These are phyloP conservation scores for Neonectria punicea DNA, from an alignment of 2,329 filamentous ascomycete species.

Conservation along the genomic window DNA sequence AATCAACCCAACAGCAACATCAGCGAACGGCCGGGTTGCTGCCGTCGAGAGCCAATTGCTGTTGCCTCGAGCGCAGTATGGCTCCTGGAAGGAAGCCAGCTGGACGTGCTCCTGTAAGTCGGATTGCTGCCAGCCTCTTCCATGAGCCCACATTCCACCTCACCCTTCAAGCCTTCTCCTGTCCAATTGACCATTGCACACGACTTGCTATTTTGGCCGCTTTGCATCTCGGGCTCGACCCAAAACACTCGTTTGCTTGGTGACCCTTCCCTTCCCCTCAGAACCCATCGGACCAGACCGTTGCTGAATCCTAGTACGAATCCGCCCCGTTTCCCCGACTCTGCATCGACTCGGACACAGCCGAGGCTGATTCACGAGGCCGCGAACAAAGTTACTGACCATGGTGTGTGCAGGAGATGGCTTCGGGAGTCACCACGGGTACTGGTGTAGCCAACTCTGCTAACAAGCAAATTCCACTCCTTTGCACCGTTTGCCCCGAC, in stretches of 20 bases:
- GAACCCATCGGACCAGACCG: conserved; percentile 11
- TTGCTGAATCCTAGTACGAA: conserved; percentile 12
- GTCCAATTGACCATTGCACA: conserved; percentile 24
- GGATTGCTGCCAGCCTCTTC: not conserved
- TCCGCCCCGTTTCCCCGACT: conserved; percentile 1
- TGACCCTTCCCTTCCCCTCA: conserved; percentile 43
- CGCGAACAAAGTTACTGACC: conserved; percentile 30
- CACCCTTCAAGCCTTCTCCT: conserved; percentile 35
- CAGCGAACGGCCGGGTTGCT: not conserved
- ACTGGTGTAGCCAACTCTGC: conserved; percentile 34
- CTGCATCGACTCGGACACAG: not conserved
- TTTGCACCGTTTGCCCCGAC: conserved; percentile 86
- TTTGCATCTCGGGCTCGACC: conserved; percentile 34
- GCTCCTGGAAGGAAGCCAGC: conserved; percentile 35
- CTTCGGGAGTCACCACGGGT: conserved; percentile 40
- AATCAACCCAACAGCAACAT: not conserved
- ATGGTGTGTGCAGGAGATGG: conserved; percentile 51
- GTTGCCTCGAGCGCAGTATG: conserved; percentile 27
- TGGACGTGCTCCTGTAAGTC: conserved; percentile 32
- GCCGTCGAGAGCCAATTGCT: not conserved
- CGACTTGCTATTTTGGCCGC: conserved; percentile 40
- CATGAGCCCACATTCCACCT: conserved; percentile 15
- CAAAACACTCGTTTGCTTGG: conserved; percentile 30
- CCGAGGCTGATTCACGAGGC: not conserved
- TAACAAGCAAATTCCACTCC: conserved; percentile 68